phyloP scores from a whole-genome alignment of 805 yeast genomes.

The Maudiozyma barnettii region DNA sequence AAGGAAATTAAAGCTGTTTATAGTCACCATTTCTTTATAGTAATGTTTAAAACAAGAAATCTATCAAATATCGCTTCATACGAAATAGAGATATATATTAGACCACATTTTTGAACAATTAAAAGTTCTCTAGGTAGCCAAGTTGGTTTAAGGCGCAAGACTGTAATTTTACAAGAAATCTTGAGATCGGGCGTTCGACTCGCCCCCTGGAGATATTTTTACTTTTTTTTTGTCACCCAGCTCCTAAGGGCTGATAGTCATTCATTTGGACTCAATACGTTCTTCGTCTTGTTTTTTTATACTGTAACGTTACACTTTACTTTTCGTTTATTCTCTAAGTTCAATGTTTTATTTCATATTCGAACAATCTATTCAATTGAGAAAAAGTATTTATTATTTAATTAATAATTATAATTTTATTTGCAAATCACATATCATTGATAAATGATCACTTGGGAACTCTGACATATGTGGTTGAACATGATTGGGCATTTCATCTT shows the following conservation, averaged over 20 bases:
- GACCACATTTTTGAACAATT: not conserved
- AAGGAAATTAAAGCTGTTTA: too few species aligned
- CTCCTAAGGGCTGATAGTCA: too few species aligned
- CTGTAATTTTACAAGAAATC: slow-evolving; percentile 4
- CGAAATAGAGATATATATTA: too few species aligned
- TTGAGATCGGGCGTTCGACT: slow-evolving; percentile 7
- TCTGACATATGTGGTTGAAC: slow-evolving; percentile 77
- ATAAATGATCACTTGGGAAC: slow-evolving; percentile 84
- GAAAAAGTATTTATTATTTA: not conserved
- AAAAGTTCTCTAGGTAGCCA: slow-evolving; percentile 3
- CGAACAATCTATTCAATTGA: not conserved
- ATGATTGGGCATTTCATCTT: slow-evolving; percentile 64
- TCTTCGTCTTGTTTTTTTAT: not conserved
- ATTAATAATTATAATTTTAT: not conserved
- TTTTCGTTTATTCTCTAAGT: not conserved
- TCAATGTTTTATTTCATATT: too few species aligned
- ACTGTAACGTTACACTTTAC: not conserved
- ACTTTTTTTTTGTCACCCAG: not conserved
- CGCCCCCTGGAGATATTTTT: slow-evolving; percentile 5
- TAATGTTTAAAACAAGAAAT: too few species aligned
- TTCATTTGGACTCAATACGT: too few species aligned
- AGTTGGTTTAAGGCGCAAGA: slow-evolving; percentile 6
- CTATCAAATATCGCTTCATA: too few species aligned
- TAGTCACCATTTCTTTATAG: too few species aligned
- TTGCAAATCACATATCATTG: slow-evolving; percentile 59